Conservation (phyloP, 2,329 filamentous ascomycete genomes). For the Simplicillium aogashimaense region DNA sequence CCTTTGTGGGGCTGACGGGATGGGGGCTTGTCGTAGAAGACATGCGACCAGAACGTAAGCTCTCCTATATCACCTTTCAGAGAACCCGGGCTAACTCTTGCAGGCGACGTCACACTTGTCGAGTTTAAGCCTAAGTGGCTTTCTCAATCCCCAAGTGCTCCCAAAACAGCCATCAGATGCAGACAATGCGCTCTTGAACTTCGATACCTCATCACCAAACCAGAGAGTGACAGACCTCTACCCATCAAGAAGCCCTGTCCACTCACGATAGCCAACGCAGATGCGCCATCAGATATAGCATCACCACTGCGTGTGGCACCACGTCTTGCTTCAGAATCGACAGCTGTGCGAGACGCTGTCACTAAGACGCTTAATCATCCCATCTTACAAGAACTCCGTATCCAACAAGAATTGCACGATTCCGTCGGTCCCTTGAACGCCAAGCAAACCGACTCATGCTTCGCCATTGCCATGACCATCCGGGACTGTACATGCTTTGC, state of each 20-base stretch:
- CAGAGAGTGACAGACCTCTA: constrained; percentile 19
- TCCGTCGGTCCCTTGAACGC: constrained; percentile 30
- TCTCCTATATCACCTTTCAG: not conserved
- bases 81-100: constrained; percentile 4
- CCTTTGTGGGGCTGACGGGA: constrained; percentile 41
- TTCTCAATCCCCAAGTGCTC: constrained; percentile 63
- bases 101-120: constrained; percentile 32
- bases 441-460: constrained; percentile 31
- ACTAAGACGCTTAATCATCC: constrained; percentile 19
- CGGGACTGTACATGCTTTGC: constrained; percentile 71
- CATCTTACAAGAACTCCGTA: constrained; percentile 22
- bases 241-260: constrained; percentile 48
- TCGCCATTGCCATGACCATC: constrained; percentile 68
- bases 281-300: constrained; percentile 31
- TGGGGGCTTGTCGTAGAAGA: constrained; percentile 65
- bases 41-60: constrained; percentile 40
- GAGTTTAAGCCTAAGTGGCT: constrained; percentile 88
- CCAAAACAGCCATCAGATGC: constrained; percentile 51
- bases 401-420: constrained; percentile 32
- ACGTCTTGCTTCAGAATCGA: constrained; percentile 18
- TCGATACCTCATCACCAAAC: constrained; percentile 21
- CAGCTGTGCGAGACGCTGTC: constrained; percentile 13
- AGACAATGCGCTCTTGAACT: constrained; percentile 58
- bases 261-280: constrained; percentile 47
- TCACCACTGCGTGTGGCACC: constrained; percentile 31